Conservation (phyloP, 2,329 filamentous ascomycete genomes). For the Penicillium freii region DNA sequence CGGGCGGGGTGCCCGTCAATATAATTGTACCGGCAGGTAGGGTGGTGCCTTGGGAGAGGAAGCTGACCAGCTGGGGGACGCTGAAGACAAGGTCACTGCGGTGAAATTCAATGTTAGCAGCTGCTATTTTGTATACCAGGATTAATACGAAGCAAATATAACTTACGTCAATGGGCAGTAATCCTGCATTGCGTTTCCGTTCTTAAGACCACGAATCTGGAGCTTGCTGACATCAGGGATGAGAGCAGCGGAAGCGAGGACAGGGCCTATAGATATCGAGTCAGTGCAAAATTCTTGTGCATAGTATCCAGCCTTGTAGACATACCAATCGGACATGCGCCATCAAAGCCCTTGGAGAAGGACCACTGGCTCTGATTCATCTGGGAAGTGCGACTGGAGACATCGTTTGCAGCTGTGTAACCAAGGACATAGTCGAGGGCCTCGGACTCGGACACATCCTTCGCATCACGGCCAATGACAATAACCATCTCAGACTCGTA, state of each 20-base stretch:
- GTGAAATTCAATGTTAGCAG: conserved; percentile 3
- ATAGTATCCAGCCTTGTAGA: background rate
- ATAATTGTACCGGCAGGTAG: conserved; percentile 45
- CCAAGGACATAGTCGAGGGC: conserved; percentile 62
- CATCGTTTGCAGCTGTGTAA: conserved; percentile 63
- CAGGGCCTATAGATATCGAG: conserved; percentile 42
- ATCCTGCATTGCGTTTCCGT: conserved; percentile 54
- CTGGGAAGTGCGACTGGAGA: conserved; percentile 59
- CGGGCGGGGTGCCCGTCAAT: conserved; percentile 46
- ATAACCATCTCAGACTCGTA: conserved; percentile 61
- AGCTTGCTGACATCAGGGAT: conserved; percentile 35
- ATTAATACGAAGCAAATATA: background rate
- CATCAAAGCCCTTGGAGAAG: conserved; percentile 61
- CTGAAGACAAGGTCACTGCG: conserved; percentile 55
- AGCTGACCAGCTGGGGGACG: conserved; percentile 46
- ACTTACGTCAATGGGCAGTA: conserved; percentile 41
- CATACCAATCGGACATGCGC: conserved; percentile 53
- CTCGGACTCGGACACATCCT: conserved; percentile 57
- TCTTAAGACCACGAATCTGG: conserved; percentile 43
- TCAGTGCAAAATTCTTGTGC: background rate
- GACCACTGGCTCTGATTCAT: conserved; percentile 56
- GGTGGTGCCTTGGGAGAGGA: conserved; percentile 44
- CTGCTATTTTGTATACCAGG: background rate
- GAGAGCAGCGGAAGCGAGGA: conserved; percentile 46
- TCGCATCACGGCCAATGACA: conserved; percentile 53